These are phyloP conservation scores for Arthroderma sp. DNA, from an alignment of 2,329 filamentous ascomycete species.

Conservation along the genomic window DNA sequence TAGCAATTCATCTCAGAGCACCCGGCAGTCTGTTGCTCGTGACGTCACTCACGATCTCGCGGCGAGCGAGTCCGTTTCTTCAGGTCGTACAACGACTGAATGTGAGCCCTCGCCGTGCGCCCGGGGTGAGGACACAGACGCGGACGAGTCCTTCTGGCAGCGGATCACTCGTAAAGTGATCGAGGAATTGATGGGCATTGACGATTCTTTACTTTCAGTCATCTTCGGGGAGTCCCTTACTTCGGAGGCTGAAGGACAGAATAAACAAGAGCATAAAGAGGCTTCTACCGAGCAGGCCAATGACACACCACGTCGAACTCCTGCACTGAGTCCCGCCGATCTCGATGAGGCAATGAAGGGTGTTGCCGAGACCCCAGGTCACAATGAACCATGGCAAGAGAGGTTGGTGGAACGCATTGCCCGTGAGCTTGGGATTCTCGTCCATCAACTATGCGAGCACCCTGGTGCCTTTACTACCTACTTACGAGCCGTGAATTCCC, in stretches of 20 bases:
- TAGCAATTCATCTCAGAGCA: not conserved
- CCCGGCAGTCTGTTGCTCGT: not conserved
- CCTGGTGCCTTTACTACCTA: slow-evolving; percentile 84
- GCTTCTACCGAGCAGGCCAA: not conserved
- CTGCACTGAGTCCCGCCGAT: slow-evolving; percentile 8
- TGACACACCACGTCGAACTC: not conserved
- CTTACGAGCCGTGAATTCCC: slow-evolving; percentile 46
- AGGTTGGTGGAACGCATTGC: slow-evolving; percentile 73
- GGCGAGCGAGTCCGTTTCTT: not conserved
- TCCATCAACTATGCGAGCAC: slow-evolving; percentile 72
- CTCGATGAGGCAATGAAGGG: slow-evolving; percentile 24
- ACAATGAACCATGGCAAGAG: slow-evolving; percentile 31
- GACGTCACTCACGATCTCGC: not conserved
- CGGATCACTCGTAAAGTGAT: slow-evolving; percentile 77
- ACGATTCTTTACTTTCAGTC: slow-evolving; percentile 70
- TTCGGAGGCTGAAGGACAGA: slow-evolving; percentile 21
- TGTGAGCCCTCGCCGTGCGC: not conserved
- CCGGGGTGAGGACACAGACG: slow-evolving; percentile 21
- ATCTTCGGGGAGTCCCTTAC: slow-evolving; percentile 73
- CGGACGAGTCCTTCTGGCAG: slow-evolving; percentile 60
- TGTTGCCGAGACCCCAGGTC: slow-evolving; percentile 15
- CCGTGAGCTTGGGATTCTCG: slow-evolving; percentile 69
- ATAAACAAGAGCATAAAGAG: slow-evolving; percentile 9
- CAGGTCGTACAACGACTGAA: not conserved
- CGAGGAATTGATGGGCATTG: slow-evolving; percentile 77